phyloP scores from a whole-genome alignment of 1,139 yeast genomes.

The Scheffersomyces lignicola region DNA sequence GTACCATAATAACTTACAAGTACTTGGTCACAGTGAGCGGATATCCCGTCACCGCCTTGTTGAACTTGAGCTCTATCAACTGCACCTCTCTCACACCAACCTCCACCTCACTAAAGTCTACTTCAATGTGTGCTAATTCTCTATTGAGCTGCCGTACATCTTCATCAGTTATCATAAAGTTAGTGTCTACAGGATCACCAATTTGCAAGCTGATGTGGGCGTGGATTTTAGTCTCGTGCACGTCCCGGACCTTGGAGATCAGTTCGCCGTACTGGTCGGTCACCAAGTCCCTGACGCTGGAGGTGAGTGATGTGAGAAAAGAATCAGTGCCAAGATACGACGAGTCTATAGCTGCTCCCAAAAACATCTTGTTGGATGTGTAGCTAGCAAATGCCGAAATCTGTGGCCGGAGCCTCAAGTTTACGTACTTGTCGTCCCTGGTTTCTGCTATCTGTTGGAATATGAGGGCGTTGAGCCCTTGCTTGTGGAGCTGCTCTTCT shows the following conservation, averaged over 20 bases:
- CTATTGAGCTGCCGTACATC: not conserved
- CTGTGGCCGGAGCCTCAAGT: slow-evolving; percentile 10
- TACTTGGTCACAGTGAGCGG: no score
- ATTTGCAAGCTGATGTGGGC: slow-evolving; percentile 3
- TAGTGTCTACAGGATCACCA: slow-evolving; percentile 3
- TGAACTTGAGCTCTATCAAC: not conserved
- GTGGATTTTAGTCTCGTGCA: slow-evolving; percentile 3
- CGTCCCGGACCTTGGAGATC: slow-evolving; percentile 3
- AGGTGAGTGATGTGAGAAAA: slow-evolving; percentile 3
- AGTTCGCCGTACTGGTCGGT: slow-evolving; percentile 4
- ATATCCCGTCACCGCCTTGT: no score
- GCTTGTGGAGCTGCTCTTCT: slow-evolving; percentile 2
- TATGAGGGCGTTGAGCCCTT: slow-evolving; percentile 5
- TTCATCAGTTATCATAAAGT: not conserved
- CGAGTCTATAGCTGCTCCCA: slow-evolving; percentile 6
- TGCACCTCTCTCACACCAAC: slow-evolving; percentile 14
- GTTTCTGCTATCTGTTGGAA: not conserved
- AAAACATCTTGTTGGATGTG: slow-evolving; percentile 10
- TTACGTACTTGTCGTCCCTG: slow-evolving; percentile 4
- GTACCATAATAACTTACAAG: no score
- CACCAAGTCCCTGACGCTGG: slow-evolving; percentile 8
- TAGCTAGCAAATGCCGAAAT: slow-evolving; percentile 9
- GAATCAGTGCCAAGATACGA: not conserved
- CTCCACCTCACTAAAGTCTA: slow-evolving; percentile 3
- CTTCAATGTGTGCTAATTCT: not conserved